Evolutionary conservation across 2,329 filamentous ascomycete species (phyloP).

Genomic region (Fusarium gaditjirri): DNA sequence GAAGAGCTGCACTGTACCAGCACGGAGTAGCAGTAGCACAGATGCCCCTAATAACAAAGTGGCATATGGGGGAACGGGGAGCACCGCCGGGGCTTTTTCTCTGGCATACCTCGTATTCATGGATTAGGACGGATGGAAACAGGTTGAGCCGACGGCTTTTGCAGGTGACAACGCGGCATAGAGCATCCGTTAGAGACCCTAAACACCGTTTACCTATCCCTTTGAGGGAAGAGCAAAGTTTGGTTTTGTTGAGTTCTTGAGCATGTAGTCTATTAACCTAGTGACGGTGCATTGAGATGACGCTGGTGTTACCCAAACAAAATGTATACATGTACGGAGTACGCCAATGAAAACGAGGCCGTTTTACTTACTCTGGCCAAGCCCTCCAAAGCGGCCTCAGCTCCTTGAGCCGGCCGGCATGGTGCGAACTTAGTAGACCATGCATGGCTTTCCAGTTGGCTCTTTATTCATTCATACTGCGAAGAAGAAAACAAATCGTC

Average conservation of each 20-base stretch:
- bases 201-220: conserved; percentile 37
- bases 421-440: conserved; percentile 15
- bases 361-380: neutral
- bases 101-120: conserved; percentile 44
- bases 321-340: neutral
- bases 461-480: neutral
- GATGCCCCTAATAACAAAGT: conserved; percentile 23
- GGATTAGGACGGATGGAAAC: conserved; percentile 17
- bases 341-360: conserved; percentile 2
- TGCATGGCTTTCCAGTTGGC: neutral
- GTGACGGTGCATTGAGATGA: conserved; percentile 20
- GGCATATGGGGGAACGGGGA: conserved; percentile 9
- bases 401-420: conserved; percentile 6
- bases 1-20: neutral
- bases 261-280: neutral
- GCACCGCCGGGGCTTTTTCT: neutral
- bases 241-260: conserved; percentile 28
- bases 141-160: conserved; percentile 33
- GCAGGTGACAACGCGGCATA: conserved; percentile 36
- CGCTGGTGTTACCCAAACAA: conserved; percentile 22
- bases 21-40: neutral
- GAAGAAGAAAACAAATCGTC: neutral
- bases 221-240: conserved; percentile 20
- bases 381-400: conserved; percentile 1
- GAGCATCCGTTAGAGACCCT: conserved; percentile 10